Conservation (phyloP, 768 basidiomycete species). For the Amanita molliuscula region DNA sequence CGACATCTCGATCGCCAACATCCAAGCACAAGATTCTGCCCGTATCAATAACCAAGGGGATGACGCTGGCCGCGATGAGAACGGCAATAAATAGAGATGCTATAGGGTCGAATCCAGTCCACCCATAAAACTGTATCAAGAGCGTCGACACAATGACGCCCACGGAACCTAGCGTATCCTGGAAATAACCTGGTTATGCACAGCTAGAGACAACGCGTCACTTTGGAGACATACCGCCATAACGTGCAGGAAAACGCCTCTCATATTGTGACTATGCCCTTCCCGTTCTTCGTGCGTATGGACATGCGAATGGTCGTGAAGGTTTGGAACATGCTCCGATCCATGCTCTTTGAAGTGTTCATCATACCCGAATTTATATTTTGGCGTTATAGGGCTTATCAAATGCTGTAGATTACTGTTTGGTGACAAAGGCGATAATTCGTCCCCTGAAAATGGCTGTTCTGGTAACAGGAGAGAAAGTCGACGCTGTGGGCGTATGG, state of each 20-base stretch:
- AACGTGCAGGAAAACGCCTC: constrained; percentile 95
- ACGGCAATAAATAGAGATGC: constrained; percentile 94
- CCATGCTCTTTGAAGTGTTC: constrained; percentile 41
- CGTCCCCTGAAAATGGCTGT: constrained; percentile 4
- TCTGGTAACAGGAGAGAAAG: constrained; percentile 17
- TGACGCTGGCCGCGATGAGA: constrained; percentile 89
- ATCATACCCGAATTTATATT: constrained; percentile 43
- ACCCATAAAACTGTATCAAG: constrained; percentile 91
- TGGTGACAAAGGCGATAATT: constrained; percentile 14
- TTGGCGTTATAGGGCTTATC: constrained; percentile 55
- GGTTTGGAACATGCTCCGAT: constrained; percentile 26
- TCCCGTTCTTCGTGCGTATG: constrained; percentile 41
- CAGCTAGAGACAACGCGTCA: background rate
- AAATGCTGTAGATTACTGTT: constrained; percentile 13
- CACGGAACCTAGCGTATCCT: constrained; percentile 95
- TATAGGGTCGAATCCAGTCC: constrained; percentile 98
- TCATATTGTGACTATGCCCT: constrained; percentile 97
- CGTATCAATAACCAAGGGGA: constrained; percentile 91
- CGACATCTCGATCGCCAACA: constrained; percentile 49
- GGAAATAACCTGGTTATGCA: background rate
- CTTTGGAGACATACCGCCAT: constrained; percentile 58
- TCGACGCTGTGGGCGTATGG: constrained; percentile 6
- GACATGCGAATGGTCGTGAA: constrained; percentile 40
- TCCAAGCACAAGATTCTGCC: constrained; percentile 85
- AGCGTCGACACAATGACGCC: constrained; percentile 97